Evolutionary conservation across 805 yeast genomes (phyloP).

Genomic region (Priceomyces medius): DNA sequence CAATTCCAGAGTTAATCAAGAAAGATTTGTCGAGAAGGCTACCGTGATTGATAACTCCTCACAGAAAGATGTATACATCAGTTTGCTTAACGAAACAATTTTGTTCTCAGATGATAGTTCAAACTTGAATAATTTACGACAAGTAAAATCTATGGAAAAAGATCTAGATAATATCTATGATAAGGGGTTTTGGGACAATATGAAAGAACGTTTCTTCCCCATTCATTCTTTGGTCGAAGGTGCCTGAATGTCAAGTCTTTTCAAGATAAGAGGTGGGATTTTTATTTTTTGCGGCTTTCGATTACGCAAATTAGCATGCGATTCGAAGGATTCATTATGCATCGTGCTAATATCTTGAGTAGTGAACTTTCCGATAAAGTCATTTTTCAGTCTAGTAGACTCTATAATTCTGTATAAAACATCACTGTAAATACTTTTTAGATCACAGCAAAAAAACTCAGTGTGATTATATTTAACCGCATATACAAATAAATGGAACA

Average conservation of each 20-base stretch:
- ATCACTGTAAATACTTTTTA: neutral
- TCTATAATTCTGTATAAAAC: slow-evolving; percentile 7
- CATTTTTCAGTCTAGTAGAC: slow-evolving; percentile 8
- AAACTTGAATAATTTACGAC: slow-evolving; percentile 11
- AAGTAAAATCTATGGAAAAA: slow-evolving; percentile 22
- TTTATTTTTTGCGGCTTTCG: slow-evolving; percentile 6
- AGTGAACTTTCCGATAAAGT: slow-evolving; percentile 12
- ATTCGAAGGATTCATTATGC: no score
- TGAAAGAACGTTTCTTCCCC: slow-evolving; percentile 28
- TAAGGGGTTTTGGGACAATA: slow-evolving; percentile 44
- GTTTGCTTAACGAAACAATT: slow-evolving; percentile 25
- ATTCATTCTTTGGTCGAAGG: neutral
- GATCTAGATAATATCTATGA: slow-evolving; percentile 49
- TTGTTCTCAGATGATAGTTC: slow-evolving; percentile 15
- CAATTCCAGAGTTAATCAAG: slow-evolving; percentile 10
- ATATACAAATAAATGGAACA: slow-evolving; percentile 9
- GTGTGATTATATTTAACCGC: slow-evolving; percentile 12
- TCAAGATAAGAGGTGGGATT: slow-evolving; percentile 14
- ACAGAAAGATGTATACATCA: slow-evolving; percentile 24
- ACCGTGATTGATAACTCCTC: slow-evolving; percentile 9
- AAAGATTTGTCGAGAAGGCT: slow-evolving; percentile 24
- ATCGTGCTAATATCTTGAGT: no score
- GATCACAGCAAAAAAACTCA: slow-evolving; percentile 2
- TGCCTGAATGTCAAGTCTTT: slow-evolving; percentile 12
- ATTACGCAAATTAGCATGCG: neutral